These are phyloP conservation scores for Suhomyces xylopsoci DNA, from an alignment of 805 yeast genomes.

Conservation along the genomic window DNA sequence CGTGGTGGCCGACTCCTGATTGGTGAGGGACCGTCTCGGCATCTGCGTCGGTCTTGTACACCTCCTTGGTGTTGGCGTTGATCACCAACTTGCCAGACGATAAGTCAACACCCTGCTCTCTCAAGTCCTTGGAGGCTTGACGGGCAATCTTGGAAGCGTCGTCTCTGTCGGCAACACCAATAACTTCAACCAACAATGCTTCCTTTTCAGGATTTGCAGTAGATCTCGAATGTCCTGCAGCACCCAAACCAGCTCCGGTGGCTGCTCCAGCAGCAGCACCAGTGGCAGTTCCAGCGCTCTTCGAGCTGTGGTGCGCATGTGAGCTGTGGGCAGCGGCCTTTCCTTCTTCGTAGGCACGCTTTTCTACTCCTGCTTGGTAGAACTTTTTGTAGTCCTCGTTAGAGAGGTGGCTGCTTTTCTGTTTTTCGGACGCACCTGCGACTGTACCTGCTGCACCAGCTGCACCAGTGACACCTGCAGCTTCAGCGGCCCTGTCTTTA, in stretches of 20 bases:
- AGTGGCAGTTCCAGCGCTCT: not conserved
- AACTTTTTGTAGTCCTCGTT: conserved; percentile 3
- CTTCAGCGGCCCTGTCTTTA: not conserved
- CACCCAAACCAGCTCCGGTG: conserved; percentile 6
- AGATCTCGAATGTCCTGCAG: not conserved
- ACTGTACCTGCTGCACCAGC: conserved; percentile 6
- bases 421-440: conserved; percentile 4
- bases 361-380: conserved; percentile 15
- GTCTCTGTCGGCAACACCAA: conserved; percentile 30
- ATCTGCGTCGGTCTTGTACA: conserved; percentile 20
- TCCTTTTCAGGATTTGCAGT: not conserved
- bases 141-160: conserved; percentile 31
- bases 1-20: not conserved
- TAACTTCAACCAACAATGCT: conserved; percentile 28
- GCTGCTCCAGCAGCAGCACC: conserved; percentile 10
- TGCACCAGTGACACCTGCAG: conserved; percentile 9
- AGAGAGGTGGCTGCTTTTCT: not conserved
- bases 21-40: not conserved
- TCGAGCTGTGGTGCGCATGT: not conserved
- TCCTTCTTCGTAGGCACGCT: conserved; percentile 18
- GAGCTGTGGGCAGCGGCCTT: conserved; percentile 4
- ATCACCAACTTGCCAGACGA: conserved; percentile 32
- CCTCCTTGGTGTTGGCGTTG: conserved; percentile 32
- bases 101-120: conserved; percentile 31
- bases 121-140: conserved; percentile 27